These are phyloP conservation scores for Microsporum audouinii DNA, from an alignment of 2,329 filamentous ascomycete genomes.

Conservation along the genomic window DNA sequence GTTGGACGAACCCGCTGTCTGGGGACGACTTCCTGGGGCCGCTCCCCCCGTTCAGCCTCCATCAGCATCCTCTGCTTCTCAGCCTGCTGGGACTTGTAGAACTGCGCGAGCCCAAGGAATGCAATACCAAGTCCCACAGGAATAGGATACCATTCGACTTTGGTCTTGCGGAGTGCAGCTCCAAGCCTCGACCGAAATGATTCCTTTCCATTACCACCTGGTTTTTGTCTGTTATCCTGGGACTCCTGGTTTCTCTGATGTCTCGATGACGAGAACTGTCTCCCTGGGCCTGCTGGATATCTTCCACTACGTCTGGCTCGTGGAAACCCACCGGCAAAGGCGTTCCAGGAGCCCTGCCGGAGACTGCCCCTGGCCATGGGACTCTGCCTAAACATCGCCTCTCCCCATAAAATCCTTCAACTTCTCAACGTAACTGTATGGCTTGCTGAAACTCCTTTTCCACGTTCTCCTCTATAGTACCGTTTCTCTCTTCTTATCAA, in stretches of 20 bases:
- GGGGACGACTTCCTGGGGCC: conserved; percentile 30
- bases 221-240: conserved; percentile 27
- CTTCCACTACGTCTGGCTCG: neutral
- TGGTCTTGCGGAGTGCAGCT: conserved; percentile 50
- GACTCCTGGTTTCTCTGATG: conserved; percentile 31
- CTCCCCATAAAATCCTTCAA: neutral
- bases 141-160: conserved; percentile 80
- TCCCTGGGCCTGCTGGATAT: neutral
- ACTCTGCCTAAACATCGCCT: neutral
- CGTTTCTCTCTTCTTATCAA: neutral
- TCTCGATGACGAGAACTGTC: conserved; percentile 31
- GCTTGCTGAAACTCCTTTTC: neutral
- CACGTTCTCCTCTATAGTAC: neutral
- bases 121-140: conserved; percentile 75
- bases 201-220: conserved; percentile 32
- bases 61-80: conserved; percentile 40
- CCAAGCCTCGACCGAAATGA: conserved; percentile 48
- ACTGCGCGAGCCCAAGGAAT: conserved; percentile 70
- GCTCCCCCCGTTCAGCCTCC: conserved; percentile 34
- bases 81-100: conserved; percentile 57
- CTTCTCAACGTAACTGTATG: neutral
- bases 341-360: neutral
- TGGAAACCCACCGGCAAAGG: neutral
- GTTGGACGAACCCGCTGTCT: conserved; percentile 60
- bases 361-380: neutral